Evolutionary conservation across 2,329 filamentous ascomycete species (phyloP), one percentile per base, ranked within the genome.

Genomic region (Aspergillus fischeri): DNA sequence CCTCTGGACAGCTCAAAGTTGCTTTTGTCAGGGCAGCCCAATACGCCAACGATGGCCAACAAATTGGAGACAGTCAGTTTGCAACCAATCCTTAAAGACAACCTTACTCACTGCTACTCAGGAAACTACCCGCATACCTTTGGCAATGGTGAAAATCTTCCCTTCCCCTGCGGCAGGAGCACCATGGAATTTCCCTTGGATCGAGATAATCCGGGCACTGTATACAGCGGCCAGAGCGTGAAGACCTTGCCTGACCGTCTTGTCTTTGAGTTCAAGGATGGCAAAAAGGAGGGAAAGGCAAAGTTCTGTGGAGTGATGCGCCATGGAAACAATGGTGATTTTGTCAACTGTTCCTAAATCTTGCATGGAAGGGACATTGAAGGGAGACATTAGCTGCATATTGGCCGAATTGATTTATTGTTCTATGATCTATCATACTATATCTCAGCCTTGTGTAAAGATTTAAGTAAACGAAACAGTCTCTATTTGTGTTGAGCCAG

Each of bases 261-360:
- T 8, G 32, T 52, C 17, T 52, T 52, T 9, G 50, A 52, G 17
- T 51, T 21, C 6, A 51, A 35, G 7, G 49, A 44, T 44, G 41
- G 41, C n/a, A 44, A 51, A 29, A 51, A 51, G 28, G 25, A 27
- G 21, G 24, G 21, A 24, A 35, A 24, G 11, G 32, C 20, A 14
- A 52, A 52, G 10, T 41, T 52, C 32, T 52, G 50, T 27, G 50
- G 50, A 7, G 32, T 27, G 17, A 52, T 52, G 50, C 50, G 50
- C 32, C 50, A 52, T 44, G 50, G 50, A 17, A 41, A 52, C 21
- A 38, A 52, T 2, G 17, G 20, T 7, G 29, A 41, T 38, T 52
- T 52, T 41, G 17, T 41, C 20, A 6, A 7, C 29, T 32, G 29
- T 11, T 3, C 28, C 1, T 29, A 29, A 10, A 10, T 3, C 4